phyloP scores from a whole-genome alignment of 768 basidiomycete species.

The Asterophora lycoperdoides region DNA sequence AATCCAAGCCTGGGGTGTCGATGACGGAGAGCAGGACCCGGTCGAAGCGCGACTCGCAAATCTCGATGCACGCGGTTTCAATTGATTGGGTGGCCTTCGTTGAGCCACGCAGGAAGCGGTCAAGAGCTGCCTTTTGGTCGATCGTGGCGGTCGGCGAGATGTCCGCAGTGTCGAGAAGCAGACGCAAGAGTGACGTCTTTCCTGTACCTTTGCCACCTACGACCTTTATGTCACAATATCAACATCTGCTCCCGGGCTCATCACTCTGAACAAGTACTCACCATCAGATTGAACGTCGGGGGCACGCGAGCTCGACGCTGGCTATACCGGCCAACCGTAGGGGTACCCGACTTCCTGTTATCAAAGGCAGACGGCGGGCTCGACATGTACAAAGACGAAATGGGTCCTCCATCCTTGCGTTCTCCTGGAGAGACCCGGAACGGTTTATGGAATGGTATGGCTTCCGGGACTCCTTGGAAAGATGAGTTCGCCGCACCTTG shows the following conservation, averaged over 20 bases:
- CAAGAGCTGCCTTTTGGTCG: slow-evolving; percentile 65
- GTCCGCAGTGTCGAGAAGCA: slow-evolving; percentile 82
- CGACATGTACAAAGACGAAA: slow-evolving; percentile 70
- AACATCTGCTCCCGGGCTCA: not conserved
- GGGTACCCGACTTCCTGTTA: slow-evolving; percentile 41
- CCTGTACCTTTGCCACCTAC: slow-evolving; percentile 78
- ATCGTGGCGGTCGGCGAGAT: slow-evolving; percentile 71
- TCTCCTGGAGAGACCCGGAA: slow-evolving; percentile 56
- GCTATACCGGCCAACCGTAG: slow-evolving; percentile 44
- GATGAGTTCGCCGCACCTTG: slow-evolving; percentile 73
- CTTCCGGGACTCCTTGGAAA: slow-evolving; percentile 48
- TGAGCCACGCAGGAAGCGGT: slow-evolving; percentile 58
- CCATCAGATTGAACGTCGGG: slow-evolving; percentile 87
- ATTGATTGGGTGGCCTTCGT: slow-evolving; percentile 61
- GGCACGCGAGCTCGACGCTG: slow-evolving; percentile 63
- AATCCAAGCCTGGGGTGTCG: slow-evolving; percentile 84
- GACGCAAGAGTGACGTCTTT: slow-evolving; percentile 77
- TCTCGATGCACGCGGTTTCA: slow-evolving; percentile 70
- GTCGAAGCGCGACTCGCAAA: slow-evolving; percentile 80
- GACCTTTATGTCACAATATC: slow-evolving; percentile 47
- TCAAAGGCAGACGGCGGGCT: slow-evolving; percentile 61
- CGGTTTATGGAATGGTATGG: slow-evolving; percentile 82
- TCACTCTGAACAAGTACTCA: slow-evolving; percentile 24
- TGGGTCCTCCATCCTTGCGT: slow-evolving; percentile 42
- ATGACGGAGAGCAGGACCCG: slow-evolving; percentile 75